A percentile compares a stretch with the other conserved stretches of the same genome.
phyloP scores from a whole-genome alignment of 331 rosid species.

The Cydonia oblonga region DNA sequence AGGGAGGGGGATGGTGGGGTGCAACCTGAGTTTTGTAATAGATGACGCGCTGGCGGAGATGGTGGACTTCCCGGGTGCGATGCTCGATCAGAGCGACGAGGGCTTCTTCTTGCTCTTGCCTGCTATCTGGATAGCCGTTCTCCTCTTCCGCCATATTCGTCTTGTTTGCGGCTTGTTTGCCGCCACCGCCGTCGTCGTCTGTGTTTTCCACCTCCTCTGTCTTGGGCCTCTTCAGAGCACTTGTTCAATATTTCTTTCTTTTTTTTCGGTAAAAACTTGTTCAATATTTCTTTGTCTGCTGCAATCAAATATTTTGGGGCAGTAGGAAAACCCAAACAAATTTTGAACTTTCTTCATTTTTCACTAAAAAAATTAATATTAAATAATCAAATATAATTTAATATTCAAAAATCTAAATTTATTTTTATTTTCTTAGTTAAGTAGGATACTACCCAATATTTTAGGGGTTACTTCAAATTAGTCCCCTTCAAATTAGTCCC shows the following conservation, averaged over 20 bases:
- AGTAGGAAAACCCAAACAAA: too few relatives aligned
- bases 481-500: too few relatives aligned
- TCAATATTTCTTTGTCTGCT: neutral
- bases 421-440: too few relatives aligned
- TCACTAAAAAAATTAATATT: too few relatives aligned
- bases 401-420: too few relatives aligned
- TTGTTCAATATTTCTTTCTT: too few relatives aligned
- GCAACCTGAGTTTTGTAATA: conserved; percentile 72
- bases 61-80: conserved; percentile 59
- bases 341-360: too few relatives aligned
- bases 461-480: too few relatives aligned
- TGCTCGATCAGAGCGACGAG: conserved; percentile 82
- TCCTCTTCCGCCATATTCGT: neutral
- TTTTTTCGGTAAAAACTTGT: too few relatives aligned
- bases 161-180: neutral
- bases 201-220: neutral
- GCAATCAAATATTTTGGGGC: too few relatives aligned
- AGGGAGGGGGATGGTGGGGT: neutral
- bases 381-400: too few relatives aligned
- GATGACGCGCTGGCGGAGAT: conserved; percentile 44
- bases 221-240: neutral
- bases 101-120: conserved; percentile 75
- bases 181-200: neutral
- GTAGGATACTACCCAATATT: too few relatives aligned
- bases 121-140: conserved; percentile 7